Conservation (phyloP, 179 eudicot species). For the Corrigiola litoralis region DNA sequence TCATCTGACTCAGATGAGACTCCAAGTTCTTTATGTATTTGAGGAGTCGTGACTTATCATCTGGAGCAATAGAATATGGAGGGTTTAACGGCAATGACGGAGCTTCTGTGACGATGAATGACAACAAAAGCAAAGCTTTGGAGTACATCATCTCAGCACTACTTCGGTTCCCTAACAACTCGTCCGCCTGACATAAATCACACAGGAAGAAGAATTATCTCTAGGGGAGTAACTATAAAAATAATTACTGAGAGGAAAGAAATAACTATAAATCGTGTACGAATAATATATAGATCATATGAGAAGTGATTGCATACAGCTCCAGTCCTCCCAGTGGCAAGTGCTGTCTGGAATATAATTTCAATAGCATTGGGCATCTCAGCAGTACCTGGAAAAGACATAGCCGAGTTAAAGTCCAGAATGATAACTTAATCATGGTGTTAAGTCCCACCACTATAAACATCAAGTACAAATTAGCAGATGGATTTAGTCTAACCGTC, state of each 20-base stretch:
- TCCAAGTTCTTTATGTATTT: constrained; percentile 37
- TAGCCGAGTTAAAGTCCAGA: neutral
- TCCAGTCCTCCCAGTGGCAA: constrained; percentile 39
- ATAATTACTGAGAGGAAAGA: neutral
- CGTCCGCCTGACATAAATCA: constrained; percentile 37
- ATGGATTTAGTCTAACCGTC: no score
- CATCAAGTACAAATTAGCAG: no score
- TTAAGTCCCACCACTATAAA: neutral
- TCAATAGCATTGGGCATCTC: constrained; percentile 55
- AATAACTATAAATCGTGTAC: neutral
- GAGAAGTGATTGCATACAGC: constrained; percentile 32
- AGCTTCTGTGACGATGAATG: constrained; percentile 44
- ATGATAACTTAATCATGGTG: neutral
- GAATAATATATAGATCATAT: neutral
- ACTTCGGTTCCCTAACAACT: constrained; percentile 29
- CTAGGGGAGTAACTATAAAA: no score
- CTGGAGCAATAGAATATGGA: constrained; percentile 28
- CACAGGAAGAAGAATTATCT: neutral
- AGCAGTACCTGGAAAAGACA: constrained; percentile 26
- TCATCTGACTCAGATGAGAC: constrained; percentile 31
- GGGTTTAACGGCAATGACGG: constrained; percentile 37
- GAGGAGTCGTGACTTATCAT: constrained; percentile 25
- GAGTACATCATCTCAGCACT: constrained; percentile 37
- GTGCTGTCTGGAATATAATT: constrained; percentile 40
- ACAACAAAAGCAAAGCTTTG: constrained; percentile 36